Evolutionary conservation across 495 filamentous ascomycete species (phyloP).

Genomic region (Hypoxylon subgilvum): DNA sequence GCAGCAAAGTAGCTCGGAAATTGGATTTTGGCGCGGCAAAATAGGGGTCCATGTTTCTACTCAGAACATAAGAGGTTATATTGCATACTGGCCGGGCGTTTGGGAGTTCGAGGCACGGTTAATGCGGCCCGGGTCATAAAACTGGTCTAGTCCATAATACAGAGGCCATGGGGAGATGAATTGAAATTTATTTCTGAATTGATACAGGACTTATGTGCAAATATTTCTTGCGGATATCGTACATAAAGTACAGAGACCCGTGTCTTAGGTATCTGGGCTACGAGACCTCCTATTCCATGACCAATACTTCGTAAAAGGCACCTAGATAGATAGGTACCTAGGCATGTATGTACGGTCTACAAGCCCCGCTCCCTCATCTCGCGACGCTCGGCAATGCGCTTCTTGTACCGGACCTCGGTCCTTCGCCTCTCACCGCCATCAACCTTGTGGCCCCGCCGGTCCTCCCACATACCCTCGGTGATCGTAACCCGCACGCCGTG

Average conservation of each 20-base stretch:
- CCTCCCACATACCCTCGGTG: constrained; percentile 89
- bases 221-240: constrained; percentile 24
- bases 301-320: too few relatives aligned
- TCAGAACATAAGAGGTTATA: not conserved
- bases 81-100: constrained; percentile 16
- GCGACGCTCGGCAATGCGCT: constrained; percentile 55
- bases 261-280: too few relatives aligned
- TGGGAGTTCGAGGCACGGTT: not conserved
- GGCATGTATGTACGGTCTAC: too few relatives aligned
- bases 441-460: constrained; percentile 81
- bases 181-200: constrained; percentile 5
- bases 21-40: constrained; percentile 77
- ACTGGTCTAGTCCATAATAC: constrained; percentile 8
- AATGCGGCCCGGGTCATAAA: not conserved
- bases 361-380: constrained; percentile 48
- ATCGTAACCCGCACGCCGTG: constrained; percentile 67
- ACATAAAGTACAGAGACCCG: constrained; percentile 37
- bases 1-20: constrained; percentile 79
- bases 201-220: constrained; percentile 4
- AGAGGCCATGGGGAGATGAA: not conserved
- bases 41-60: constrained; percentile 44
- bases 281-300: too few relatives aligned
- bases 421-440: constrained; percentile 94
- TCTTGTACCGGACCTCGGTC: constrained; percentile 74
- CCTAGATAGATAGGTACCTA: too few relatives aligned